Conservation (phyloP, 495 filamentous ascomycete species). For the Hypoxylon fuscum region DNA sequence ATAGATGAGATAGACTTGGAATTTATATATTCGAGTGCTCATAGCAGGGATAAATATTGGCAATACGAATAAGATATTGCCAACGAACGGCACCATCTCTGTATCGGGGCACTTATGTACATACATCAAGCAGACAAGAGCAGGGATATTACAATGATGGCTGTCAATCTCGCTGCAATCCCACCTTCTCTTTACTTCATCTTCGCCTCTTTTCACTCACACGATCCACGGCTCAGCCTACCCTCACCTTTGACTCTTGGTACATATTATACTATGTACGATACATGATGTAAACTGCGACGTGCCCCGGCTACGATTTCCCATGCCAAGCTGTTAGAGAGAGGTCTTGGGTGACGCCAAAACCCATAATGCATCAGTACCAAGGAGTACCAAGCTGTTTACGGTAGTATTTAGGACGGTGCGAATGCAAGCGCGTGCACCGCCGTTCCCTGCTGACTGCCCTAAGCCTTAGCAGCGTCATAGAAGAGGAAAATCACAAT, state of each 20-base stretch:
- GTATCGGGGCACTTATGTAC: no score
- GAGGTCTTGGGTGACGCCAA: slow-evolving; percentile 16
- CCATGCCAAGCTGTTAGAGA: slow-evolving; percentile 29
- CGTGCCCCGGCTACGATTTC: slow-evolving; percentile 5
- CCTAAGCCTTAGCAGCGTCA: neutral
- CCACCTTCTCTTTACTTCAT: no score
- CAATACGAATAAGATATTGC: no score
- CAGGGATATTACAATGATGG: no score
- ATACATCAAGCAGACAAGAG: no score
- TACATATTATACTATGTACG: neutral
- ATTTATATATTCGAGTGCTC: no score
- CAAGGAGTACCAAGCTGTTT: slow-evolving; percentile 14
- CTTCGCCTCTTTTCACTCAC: no score
- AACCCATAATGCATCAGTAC: slow-evolving; percentile 11
- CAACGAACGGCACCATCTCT: no score
- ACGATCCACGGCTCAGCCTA: neutral
- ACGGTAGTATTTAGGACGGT: neutral
- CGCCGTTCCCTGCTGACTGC: slow-evolving; percentile 11
- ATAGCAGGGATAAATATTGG: no score
- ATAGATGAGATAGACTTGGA: no score
- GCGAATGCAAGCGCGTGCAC: slow-evolving; percentile 5
- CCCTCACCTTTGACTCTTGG: neutral
- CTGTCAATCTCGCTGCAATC: no score
- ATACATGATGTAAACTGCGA: neutral
- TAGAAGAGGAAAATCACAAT: slow-evolving; percentile 2